phyloP scores from a whole-genome alignment of 1,284 basidiomycete species.

The Porphyrellus sp. region DNA sequence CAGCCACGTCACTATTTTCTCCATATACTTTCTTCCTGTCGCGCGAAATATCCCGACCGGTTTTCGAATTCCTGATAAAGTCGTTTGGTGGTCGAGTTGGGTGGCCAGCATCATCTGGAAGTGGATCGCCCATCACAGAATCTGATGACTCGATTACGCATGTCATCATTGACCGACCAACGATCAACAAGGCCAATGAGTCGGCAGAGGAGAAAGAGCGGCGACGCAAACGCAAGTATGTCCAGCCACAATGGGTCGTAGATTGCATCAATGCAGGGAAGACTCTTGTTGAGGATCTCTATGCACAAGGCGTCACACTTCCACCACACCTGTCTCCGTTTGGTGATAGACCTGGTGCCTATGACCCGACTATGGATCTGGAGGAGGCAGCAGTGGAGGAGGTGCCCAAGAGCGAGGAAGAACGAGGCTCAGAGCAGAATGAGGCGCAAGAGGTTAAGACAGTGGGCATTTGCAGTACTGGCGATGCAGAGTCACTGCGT shows the following conservation, averaged over 20 bases:
- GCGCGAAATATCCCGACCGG: slow-evolving; percentile 86
- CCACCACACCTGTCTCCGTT: slow-evolving; percentile 98
- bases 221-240: slow-evolving; percentile 74
- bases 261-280: slow-evolving; percentile 91
- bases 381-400: slow-evolving; percentile 36
- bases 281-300: slow-evolving; percentile 83
- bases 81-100: slow-evolving; percentile 89
- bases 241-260: slow-evolving; percentile 98
- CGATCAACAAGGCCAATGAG: slow-evolving; percentile 48
- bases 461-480: slow-evolving; percentile 46
- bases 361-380: slow-evolving; percentile 59
- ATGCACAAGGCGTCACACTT: slow-evolving; percentile 82
- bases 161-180: slow-evolving; percentile 91
- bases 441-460: slow-evolving; percentile 42
- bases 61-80: slow-evolving; percentile 94
- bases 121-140: slow-evolving; percentile 77
- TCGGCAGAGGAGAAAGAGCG: slow-evolving; percentile 61
- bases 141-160: slow-evolving; percentile 86
- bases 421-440: slow-evolving; percentile 37
- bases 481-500: slow-evolving; percentile 72
- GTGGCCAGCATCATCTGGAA: slow-evolving; percentile 84
- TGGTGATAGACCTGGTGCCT: slow-evolving; percentile 78
- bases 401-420: slow-evolving; percentile 43
- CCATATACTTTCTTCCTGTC: slow-evolving; percentile 95
- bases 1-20: slow-evolving; percentile 68